Conservation (phyloP, 2,329 filamentous ascomycete species). For the Allantophomopsis cytisporea region DNA sequence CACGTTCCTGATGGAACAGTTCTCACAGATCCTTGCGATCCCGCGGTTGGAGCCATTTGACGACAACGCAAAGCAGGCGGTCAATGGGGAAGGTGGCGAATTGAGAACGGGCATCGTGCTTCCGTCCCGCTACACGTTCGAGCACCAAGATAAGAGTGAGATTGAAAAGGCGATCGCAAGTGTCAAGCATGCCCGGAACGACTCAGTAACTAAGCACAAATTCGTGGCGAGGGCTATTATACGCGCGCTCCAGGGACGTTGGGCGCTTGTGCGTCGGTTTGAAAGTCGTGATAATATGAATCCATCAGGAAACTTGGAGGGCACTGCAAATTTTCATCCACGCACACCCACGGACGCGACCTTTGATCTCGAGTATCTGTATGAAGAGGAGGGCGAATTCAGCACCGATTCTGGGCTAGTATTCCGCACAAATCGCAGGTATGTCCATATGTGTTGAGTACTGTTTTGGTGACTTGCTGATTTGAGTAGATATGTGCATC, state of each 20-base stretch:
- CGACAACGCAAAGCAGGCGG: conserved; percentile 17
- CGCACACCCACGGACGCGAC: conserved; percentile 37
- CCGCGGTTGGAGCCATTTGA: conserved; percentile 20
- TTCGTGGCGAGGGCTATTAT: conserved; percentile 58
- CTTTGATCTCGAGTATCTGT: conserved; percentile 43
- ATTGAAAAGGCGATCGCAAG: conserved; percentile 28
- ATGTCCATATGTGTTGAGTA: not conserved
- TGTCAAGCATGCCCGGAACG: conserved; percentile 12
- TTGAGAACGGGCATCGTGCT: conserved; percentile 25
- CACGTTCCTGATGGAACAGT: conserved; percentile 59
- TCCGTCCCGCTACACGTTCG: conserved; percentile 29
- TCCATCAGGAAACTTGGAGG: conserved; percentile 50
- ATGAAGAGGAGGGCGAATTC: conserved; percentile 55
- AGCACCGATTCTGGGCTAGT: conserved; percentile 27
- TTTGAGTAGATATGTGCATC: conserved; percentile 60
- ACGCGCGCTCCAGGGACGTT: conserved; percentile 54
- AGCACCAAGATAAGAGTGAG: conserved; percentile 25
- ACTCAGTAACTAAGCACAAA: conserved; percentile 16
- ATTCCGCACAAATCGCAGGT: conserved; percentile 14
- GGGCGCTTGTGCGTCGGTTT: conserved; percentile 48
- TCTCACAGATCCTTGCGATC: conserved; percentile 45
- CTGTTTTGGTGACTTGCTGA: not conserved
- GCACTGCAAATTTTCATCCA: conserved; percentile 51
- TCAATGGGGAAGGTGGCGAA: not conserved
- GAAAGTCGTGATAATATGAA: conserved; percentile 38